These are phyloP conservation scores for Penicillium corylophilum DNA, from an alignment of 2,329 filamentous ascomycete genomes.

Conservation along the genomic window DNA sequence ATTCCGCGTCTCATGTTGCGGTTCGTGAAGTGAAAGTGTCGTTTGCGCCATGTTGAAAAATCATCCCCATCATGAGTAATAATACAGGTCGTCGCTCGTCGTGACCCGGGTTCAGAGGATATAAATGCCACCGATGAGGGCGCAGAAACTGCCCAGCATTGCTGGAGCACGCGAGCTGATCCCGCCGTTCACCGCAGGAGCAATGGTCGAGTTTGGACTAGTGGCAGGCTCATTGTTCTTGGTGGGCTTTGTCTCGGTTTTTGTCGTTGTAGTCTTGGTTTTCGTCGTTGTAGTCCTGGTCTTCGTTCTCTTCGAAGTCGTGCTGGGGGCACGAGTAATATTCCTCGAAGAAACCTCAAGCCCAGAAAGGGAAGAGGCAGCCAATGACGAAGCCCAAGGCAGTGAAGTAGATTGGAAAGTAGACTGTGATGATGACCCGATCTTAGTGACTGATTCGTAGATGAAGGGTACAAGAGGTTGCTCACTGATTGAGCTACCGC, in stretches of 20 bases:
- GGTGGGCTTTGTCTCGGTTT: background rate
- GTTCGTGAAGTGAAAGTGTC: conserved; percentile 1
- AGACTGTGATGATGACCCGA: conserved; percentile 37
- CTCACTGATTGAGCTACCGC: conserved; percentile 67
- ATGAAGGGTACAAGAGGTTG: conserved; percentile 30
- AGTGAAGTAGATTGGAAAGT: conserved; percentile 56
- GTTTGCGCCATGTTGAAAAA: conserved; percentile 17
- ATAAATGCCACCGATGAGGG: conserved; percentile 21
- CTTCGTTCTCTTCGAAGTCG: background rate
- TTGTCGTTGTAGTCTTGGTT: conserved; percentile 2
- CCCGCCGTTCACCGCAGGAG: conserved; percentile 22
- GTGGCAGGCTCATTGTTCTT: conserved; percentile 1
- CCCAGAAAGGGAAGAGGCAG: conserved; percentile 48
- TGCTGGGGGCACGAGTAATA: conserved; percentile 8
- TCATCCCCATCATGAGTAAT: conserved; percentile 23
- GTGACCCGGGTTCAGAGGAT: conserved; percentile 18
- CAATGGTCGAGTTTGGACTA: conserved; percentile 4
- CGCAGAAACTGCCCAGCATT: conserved; percentile 22
- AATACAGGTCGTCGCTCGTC: conserved; percentile 14
- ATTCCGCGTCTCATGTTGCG: conserved; percentile 7
- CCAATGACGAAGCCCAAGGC: conserved; percentile 47
- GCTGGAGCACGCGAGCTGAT: conserved; percentile 11
- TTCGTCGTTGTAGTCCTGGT: conserved; percentile 1
- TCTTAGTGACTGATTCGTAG: conserved; percentile 28
- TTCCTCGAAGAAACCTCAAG: conserved; percentile 35